Evolutionary conservation across 2,329 filamentous ascomycete genomes (phyloP).

Genomic region (Aspergillus ibericus): DNA sequence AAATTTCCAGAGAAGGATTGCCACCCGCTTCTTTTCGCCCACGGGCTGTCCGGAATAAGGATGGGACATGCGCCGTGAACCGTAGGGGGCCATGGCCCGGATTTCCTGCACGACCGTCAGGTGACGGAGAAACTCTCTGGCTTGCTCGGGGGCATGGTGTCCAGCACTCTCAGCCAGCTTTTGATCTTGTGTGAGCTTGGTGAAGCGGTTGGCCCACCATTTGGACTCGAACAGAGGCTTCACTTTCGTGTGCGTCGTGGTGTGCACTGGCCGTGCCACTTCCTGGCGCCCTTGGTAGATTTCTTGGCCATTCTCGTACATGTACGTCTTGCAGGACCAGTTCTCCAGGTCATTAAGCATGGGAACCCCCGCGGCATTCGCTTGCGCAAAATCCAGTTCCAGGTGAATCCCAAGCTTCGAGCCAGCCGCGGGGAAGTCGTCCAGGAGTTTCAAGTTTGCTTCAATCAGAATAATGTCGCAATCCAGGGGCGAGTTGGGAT

Average conservation of each 20-base stretch:
- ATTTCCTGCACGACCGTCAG: conserved; percentile 49
- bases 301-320: conserved; percentile 41
- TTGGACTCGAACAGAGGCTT: conserved; percentile 45
- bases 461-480: conserved; percentile 49
- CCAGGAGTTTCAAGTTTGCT: conserved; percentile 45
- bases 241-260: conserved; percentile 41
- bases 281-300: conserved; percentile 34
- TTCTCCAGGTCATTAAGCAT: conserved; percentile 39
- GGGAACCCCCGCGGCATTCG: conserved; percentile 32
- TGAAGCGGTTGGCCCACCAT: conserved; percentile 49
- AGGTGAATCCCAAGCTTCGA: conserved; percentile 46
- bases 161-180: conserved; percentile 40
- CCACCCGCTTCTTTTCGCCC: conserved; percentile 40
- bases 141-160: conserved; percentile 35
- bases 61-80: conserved; percentile 28
- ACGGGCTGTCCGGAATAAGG: conserved; percentile 25
- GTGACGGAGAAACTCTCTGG: conserved; percentile 39
- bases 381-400: conserved; percentile 42
- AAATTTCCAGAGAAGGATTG: conserved; percentile 50
- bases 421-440: conserved; percentile 42
- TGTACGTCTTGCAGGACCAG: conserved; percentile 45
- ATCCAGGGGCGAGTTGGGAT: conserved; percentile 33
- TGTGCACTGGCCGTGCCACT: conserved; percentile 35
- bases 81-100: conserved; percentile 32
- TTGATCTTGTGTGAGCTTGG: conserved; percentile 41